Evolutionary conservation across 495 filamentous ascomycete species (phyloP).

Genomic region (Neurospora terricola): DNA sequence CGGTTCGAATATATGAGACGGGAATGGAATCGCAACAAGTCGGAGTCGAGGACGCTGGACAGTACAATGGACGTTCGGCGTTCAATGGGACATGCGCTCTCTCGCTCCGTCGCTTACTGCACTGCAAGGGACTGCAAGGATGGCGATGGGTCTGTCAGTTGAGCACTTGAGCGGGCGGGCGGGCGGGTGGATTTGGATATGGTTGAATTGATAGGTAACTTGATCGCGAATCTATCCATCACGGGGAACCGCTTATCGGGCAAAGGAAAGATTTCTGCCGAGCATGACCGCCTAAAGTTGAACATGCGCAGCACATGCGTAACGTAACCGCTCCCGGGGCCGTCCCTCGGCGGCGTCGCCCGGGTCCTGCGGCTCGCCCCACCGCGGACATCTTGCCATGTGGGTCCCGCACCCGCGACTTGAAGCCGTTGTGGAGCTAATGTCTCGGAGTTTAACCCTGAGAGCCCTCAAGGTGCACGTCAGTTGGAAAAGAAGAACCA

Average conservation of each 20-base stretch:
- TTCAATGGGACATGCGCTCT: neutral
- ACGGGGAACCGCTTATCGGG: slow-evolving; percentile 6
- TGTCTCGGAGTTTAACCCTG: neutral
- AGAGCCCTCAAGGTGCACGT: neutral
- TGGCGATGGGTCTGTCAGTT: neutral
- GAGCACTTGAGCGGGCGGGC: neutral
- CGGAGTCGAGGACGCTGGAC: too few species aligned
- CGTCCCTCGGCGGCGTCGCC: neutral
- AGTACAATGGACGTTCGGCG: neutral
- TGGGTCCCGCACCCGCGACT: neutral
- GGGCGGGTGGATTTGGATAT: neutral
- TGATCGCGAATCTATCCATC: neutral
- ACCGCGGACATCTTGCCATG: neutral
- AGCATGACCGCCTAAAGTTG: slow-evolving; percentile 10
- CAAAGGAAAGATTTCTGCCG: slow-evolving; percentile 20
- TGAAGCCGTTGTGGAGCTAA: neutral
- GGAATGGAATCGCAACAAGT: too few species aligned
- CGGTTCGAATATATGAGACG: too few species aligned
- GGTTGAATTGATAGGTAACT: neutral
- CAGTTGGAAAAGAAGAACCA: neutral
- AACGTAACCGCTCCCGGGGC: neutral
- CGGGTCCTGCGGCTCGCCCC: neutral
- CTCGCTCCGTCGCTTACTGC: neutral
- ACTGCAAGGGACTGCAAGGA: neutral
- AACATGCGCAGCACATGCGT: neutral